Evolutionary conservation across 805 yeast species (phyloP).

Genomic region (Candida nemodendra): DNA sequence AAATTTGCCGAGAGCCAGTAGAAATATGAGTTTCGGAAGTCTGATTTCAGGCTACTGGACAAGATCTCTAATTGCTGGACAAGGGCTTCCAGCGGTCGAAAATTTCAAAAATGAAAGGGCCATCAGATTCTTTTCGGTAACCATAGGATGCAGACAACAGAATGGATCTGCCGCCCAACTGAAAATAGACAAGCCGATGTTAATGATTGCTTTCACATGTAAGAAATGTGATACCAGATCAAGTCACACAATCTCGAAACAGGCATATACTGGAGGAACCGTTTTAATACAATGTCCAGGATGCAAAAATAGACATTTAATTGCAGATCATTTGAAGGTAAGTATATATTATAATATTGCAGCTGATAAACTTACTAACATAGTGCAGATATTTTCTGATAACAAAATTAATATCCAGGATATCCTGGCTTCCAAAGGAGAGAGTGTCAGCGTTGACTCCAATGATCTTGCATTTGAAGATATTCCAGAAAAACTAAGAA

Average conservation of each 20-base stretch:
- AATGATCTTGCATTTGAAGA: constrained; percentile 71
- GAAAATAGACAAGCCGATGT: constrained; percentile 71
- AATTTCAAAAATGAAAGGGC: too few species aligned
- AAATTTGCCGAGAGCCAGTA: too few species aligned
- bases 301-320: constrained; percentile 82
- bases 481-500: constrained; percentile 55
- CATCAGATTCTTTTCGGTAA: too few species aligned
- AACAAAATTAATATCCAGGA: constrained; percentile 75
- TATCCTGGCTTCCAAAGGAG: constrained; percentile 72
- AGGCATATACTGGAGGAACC: constrained; percentile 83
- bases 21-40: too few species aligned
- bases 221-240: constrained; percentile 82
- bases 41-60: too few species aligned
- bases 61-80: too few species aligned
- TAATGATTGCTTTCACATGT: constrained; percentile 91
- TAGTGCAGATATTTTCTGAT: constrained; percentile 75
- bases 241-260: constrained; percentile 87
- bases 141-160: too few species aligned
- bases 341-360: constrained; percentile 14
- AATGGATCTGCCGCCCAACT: constrained; percentile 29
- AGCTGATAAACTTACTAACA: too few species aligned
- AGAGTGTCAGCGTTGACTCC: constrained; percentile 59
- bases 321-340: constrained; percentile 78
- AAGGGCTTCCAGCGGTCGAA: too few species aligned
- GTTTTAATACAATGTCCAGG: constrained; percentile 91